Percentiles rank a stretch among this genome's conserved stretches.
Conservation (phyloP, 192 early-diverging fungal species). For the Backusella sp. region DNA sequence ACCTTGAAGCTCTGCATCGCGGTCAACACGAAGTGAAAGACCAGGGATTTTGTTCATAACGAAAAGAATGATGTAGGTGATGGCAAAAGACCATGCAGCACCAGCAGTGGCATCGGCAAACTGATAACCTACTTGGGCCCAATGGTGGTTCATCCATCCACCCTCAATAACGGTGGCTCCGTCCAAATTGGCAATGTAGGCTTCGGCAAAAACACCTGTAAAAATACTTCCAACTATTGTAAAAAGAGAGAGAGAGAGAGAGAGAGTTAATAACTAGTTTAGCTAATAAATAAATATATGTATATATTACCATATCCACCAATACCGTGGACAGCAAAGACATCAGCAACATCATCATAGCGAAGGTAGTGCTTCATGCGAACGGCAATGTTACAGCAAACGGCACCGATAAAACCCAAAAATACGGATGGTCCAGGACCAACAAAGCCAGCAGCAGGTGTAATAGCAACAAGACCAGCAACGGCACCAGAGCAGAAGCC, state of each 20-base stretch:
- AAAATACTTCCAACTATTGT: constrained; percentile 64
- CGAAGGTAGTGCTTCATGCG: constrained; percentile 84
- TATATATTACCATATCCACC: constrained; percentile 56
- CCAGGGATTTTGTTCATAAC: constrained; percentile 80
- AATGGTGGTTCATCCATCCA: constrained; percentile 77
- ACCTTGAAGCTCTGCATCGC: constrained; percentile 65
- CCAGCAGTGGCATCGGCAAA: constrained; percentile 72
- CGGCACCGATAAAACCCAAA: constrained; percentile 71
- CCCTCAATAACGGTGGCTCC: constrained; percentile 57
- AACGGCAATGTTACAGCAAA: constrained; percentile 78
- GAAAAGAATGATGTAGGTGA: constrained; percentile 71
- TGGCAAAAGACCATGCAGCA: constrained; percentile 69
- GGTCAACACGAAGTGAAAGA: constrained; percentile 72
- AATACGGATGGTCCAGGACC: constrained; percentile 74
- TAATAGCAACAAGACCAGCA: constrained; percentile 89
- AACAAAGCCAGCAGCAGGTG: constrained; percentile 89
- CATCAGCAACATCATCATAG: constrained; percentile 91
- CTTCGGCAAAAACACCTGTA: constrained; percentile 89
- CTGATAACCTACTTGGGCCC: constrained; percentile 83
- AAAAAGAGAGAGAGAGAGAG: too few relatives aligned
- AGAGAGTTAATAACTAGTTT: too few relatives aligned
- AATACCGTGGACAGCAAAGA: constrained; percentile 86
- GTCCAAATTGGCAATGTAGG: constrained; percentile 70
- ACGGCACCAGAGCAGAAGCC: constrained; percentile 96
- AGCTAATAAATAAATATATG: too few relatives aligned